phyloP scores from a whole-genome alignment of 1,139 yeast species.

The Pichia sp. region DNA sequence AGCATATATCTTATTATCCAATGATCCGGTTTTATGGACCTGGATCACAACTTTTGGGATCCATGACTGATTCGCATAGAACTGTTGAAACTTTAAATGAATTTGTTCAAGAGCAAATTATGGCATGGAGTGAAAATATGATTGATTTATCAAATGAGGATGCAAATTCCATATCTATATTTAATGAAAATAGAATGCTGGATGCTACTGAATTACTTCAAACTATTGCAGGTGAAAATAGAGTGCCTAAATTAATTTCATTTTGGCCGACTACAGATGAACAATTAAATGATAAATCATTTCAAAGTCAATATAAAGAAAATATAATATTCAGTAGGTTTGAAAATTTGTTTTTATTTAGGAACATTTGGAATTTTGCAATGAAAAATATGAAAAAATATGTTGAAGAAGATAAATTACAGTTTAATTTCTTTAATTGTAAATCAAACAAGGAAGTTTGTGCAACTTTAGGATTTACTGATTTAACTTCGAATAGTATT shows the following conservation, averaged over 20 bases:
- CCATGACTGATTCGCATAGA: constrained; percentile 32
- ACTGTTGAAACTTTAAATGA: constrained; percentile 44
- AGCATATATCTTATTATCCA: constrained; percentile 54
- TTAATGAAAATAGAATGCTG: constrained; percentile 17
- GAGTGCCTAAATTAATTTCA: constrained; percentile 49
- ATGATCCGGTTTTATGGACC: constrained; percentile 57
- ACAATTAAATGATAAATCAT: constrained; percentile 34
- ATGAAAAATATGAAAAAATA: constrained; percentile 42
- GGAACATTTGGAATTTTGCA: constrained; percentile 52
- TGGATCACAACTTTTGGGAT: constrained; percentile 33
- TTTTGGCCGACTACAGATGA: constrained; percentile 56
- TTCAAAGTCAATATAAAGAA: constrained; percentile 29
- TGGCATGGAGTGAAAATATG: constrained; percentile 30
- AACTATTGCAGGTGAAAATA: constrained; percentile 42
- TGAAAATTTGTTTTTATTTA: constrained; percentile 44
- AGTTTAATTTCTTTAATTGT: constrained; percentile 54
- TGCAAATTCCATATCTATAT: neutral
- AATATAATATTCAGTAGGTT: constrained; percentile 41
- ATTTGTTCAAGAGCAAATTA: constrained; percentile 46
- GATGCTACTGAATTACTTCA: constrained; percentile 34
- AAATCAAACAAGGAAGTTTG: constrained; percentile 44
- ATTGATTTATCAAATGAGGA: neutral
- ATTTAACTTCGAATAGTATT: constrained; percentile 23
- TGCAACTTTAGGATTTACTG: constrained; percentile 39
- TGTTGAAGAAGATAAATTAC: constrained; percentile 32